phyloP scores from a whole-genome alignment of 805 yeast species.

The Candida germanica region DNA sequence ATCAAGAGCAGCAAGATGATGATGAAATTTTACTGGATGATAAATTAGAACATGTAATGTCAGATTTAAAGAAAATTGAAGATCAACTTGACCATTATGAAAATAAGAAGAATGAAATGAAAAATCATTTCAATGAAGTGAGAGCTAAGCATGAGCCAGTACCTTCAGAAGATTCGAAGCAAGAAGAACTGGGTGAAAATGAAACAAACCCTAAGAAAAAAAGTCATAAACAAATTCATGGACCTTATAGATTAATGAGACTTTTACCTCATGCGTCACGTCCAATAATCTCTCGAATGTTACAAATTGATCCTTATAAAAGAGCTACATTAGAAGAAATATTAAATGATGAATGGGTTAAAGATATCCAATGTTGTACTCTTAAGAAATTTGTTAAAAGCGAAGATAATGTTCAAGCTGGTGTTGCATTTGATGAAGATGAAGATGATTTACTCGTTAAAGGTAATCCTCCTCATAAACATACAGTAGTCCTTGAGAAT shows the following conservation, averaged over 20 bases:
- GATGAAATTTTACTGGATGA: conserved; percentile 30
- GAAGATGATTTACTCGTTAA: conserved; percentile 32
- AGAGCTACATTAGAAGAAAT: conserved; percentile 70
- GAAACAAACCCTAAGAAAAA: conserved; percentile 25
- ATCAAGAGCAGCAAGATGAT: conserved; percentile 5
- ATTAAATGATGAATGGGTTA: conserved; percentile 68
- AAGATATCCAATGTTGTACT: conserved; percentile 61
- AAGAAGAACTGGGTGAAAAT: conserved; percentile 13
- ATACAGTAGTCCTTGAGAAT: conserved; percentile 30
- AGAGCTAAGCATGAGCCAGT: conserved; percentile 9
- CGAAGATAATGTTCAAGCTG: conserved; percentile 18
- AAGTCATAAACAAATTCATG: conserved; percentile 61
- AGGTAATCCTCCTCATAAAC: conserved; percentile 40
- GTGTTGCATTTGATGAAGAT: conserved; percentile 31
- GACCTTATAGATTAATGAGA: conserved; percentile 80
- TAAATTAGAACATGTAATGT: conserved; percentile 28
- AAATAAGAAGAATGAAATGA: conserved; percentile 31
- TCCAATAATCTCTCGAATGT: conserved; percentile 67
- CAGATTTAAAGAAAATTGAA: conserved; percentile 37
- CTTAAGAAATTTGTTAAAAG: conserved; percentile 22
- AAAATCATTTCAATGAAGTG: conserved; percentile 24
- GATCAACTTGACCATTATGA: conserved; percentile 36
- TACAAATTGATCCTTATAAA: conserved; percentile 54
- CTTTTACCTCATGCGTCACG: conserved; percentile 80
- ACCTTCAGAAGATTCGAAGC: conserved; percentile 2